A percentile compares a stretch with the other conserved stretches of the same genome.
These are phyloP conservation scores for Debaryomyces castellii DNA, from an alignment of 805 yeast species.

Conservation along the genomic window DNA sequence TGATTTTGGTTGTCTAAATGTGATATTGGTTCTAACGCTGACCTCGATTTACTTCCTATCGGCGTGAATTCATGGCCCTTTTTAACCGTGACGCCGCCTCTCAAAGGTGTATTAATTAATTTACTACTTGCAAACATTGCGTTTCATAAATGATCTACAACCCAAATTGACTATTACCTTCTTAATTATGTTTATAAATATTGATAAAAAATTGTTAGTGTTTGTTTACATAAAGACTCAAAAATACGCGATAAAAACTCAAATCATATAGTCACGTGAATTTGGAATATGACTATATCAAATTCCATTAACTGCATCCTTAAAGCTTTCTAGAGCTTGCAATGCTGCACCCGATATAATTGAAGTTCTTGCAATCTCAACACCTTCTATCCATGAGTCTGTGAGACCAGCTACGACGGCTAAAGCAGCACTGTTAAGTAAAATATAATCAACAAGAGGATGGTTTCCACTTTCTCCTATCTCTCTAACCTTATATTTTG, in stretches of 20 bases:
- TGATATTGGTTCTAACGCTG: not conserved
- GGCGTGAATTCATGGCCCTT: slow-evolving; percentile 16
- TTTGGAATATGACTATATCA: no score
- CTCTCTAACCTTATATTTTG: slow-evolving; percentile 44
- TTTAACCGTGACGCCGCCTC: not conserved
- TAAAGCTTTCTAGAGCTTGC: slow-evolving; percentile 56
- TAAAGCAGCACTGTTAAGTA: slow-evolving; percentile 84
- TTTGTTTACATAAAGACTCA: slow-evolving; percentile 2
- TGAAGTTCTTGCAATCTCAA: slow-evolving; percentile 64
- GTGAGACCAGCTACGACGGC: slow-evolving; percentile 76
- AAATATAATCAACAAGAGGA: slow-evolving; percentile 85
- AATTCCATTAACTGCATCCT: slow-evolving; percentile 12
- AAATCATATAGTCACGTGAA: slow-evolving; percentile 1
- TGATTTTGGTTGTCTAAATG: not conserved
- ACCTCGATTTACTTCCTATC: slow-evolving; percentile 9
- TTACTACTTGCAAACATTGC: slow-evolving; percentile 12
- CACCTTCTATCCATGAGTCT: slow-evolving; percentile 74
- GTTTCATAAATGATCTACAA: not conserved
- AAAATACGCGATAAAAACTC: slow-evolving; percentile 6
- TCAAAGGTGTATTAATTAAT: slow-evolving; percentile 14
- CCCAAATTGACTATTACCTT: not conserved
- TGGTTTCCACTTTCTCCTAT: slow-evolving; percentile 27
- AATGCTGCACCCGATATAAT: slow-evolving; percentile 69
- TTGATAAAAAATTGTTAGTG: not conserved
- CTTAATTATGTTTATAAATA: not conserved